A percentile compares a stretch with the other conserved stretches of the same genome.
These are phyloP conservation scores for Kwoniella shandongensis DNA, from an alignment of 768 basidiomycete species.

Conservation along the genomic window DNA sequence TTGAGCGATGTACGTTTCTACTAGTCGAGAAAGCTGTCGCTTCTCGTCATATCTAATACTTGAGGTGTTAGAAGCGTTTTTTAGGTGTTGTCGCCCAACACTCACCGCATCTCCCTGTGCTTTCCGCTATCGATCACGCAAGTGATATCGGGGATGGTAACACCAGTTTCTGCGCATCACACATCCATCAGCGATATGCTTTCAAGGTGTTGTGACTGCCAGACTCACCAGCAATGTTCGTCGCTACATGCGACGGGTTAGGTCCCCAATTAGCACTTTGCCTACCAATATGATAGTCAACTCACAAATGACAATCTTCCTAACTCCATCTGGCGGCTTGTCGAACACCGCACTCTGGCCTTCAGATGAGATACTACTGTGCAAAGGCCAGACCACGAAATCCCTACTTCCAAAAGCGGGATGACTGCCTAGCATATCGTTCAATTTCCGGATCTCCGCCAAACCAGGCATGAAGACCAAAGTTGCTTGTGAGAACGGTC, in stretches of 20 bases:
- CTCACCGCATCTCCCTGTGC: constrained; percentile 83
- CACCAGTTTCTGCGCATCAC: constrained; percentile 79
- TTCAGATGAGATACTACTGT: constrained; percentile 90
- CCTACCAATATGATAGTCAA: neutral
- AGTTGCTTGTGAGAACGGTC: constrained; percentile 70
- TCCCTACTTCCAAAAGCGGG: constrained; percentile 64
- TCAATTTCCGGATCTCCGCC: constrained; percentile 84
- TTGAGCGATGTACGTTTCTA: constrained; percentile 86
- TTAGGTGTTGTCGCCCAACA: no score
- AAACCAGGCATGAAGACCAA: constrained; percentile 94
- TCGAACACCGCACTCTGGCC: constrained; percentile 90
- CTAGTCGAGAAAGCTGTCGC: constrained; percentile 84
- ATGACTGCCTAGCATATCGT: constrained; percentile 78
- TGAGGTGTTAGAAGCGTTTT: no score
- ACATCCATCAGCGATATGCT: no score
- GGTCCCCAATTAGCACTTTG: no score
- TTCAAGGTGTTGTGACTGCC: neutral
- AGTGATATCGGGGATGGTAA: constrained; percentile 96
- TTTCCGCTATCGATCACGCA: constrained; percentile 94
- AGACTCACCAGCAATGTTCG: constrained; percentile 30
- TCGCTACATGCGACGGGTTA: constrained; percentile 30
- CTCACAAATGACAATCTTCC: constrained; percentile 92
- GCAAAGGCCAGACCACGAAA: constrained; percentile 80
- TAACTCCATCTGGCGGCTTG: constrained; percentile 70
- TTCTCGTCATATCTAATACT: constrained; percentile 84